Evolutionary conservation across 73 alveolate genomes (phyloP).

Genomic region (Paramecium primaurelia): DNA sequence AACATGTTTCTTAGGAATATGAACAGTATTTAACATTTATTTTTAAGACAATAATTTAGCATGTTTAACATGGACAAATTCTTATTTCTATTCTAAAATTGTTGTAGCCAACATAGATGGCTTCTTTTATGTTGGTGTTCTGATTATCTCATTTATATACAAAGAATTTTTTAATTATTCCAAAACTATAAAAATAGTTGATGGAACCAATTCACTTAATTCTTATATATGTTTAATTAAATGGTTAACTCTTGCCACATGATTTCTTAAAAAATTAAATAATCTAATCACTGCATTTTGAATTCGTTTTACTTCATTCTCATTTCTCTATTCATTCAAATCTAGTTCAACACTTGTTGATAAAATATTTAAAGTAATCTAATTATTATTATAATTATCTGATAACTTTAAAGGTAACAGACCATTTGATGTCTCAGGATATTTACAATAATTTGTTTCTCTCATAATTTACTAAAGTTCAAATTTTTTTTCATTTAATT

Average conservation of each 20-base stretch:
- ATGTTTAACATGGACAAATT: neutral
- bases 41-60: neutral
- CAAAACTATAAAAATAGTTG: neutral
- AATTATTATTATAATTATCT: neutral
- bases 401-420: neutral
- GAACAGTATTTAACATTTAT: neutral
- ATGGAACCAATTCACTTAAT: neutral
- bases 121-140: neutral
- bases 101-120: neutral
- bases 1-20: neutral
- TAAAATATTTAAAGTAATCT: neutral
- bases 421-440: neutral
- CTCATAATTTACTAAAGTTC: neutral
- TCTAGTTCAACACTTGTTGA: neutral
- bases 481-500: neutral
- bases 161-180: neutral
- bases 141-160: neutral
- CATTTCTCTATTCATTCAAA: neutral
- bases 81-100: neutral
- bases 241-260: neutral
- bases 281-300: neutral
- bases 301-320: neutral
- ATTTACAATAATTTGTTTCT: neutral
- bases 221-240: neutral
- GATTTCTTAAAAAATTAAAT: neutral